phyloP scores from a whole-genome alignment of 2,329 filamentous ascomycete species.

The Teratosphaeria epicoccoides region DNA sequence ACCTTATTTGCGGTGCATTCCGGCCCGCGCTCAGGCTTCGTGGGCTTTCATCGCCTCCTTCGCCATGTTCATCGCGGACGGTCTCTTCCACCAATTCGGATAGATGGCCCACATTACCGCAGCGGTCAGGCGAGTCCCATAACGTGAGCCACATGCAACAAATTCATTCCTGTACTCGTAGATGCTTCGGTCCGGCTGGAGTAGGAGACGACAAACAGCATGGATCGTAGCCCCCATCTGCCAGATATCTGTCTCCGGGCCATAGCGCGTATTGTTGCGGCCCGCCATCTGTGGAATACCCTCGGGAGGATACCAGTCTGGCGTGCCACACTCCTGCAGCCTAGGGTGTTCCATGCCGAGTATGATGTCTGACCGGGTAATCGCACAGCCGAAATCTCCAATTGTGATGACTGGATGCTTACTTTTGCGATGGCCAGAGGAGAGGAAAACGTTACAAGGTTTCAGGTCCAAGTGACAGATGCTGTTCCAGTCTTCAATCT shows the following conservation, averaged over 20 bases:
- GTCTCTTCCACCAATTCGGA: background rate
- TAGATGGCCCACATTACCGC: background rate
- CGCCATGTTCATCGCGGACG: background rate
- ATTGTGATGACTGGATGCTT: slow-evolving; percentile 9
- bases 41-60: background rate
- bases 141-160: background rate
- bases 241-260: slow-evolving; percentile 14
- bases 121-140: background rate
- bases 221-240: slow-evolving; percentile 12
- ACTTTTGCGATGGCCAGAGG: background rate
- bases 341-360: slow-evolving; percentile 1
- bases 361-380: slow-evolving; percentile 5
- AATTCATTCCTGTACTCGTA: background rate
- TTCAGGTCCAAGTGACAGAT: slow-evolving; percentile 13
- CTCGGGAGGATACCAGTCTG: slow-evolving; percentile 13
- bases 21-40: too few relatives aligned
- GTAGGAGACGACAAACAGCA: slow-evolving; percentile 5
- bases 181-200: background rate
- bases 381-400: slow-evolving; percentile 13
- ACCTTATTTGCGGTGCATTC: too few relatives aligned
- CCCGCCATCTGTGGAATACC: background rate
- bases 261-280: slow-evolving; percentile 1
- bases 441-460: slow-evolving; percentile 11
- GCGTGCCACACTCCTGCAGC: slow-evolving; percentile 5
- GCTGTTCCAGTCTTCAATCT: slow-evolving; percentile 7